Conservation (phyloP, 805 yeast species). For the Saccharomycopsis sp. region DNA sequence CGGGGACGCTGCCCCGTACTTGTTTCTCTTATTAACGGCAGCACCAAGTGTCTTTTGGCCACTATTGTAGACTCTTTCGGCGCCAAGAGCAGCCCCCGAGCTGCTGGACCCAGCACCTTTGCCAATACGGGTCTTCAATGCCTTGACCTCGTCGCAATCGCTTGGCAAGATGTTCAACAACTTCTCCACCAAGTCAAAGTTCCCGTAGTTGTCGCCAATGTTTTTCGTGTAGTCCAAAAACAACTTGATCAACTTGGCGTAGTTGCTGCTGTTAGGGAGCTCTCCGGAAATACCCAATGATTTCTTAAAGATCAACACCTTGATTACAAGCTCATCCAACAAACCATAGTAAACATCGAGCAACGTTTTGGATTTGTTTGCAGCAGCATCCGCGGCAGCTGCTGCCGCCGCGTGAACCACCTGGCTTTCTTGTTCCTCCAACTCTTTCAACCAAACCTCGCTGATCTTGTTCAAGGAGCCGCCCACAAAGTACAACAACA, state of each 20-base stretch:
- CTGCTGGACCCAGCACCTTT: conserved; percentile 19
- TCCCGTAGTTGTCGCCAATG: conserved; percentile 66
- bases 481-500: conserved; percentile 72
- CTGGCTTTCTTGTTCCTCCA: conserved; percentile 35
- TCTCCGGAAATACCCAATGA: conserved; percentile 23
- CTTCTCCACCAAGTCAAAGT: conserved; percentile 69
- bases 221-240: conserved; percentile 76
- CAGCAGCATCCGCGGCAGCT: conserved; percentile 21
- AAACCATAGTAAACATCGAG: conserved; percentile 23
- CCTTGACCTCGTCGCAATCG: conserved; percentile 56
- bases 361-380: conserved; percentile 19
- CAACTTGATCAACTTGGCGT: conserved; percentile 31
- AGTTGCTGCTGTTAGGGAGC: conserved; percentile 28
- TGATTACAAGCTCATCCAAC: conserved; percentile 15
- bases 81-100: no score
- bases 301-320: conserved; percentile 18
- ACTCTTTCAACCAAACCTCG: conserved; percentile 75
- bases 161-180: conserved; percentile 66
- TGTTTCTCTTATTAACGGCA: conserved; percentile 1
- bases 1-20: neutral
- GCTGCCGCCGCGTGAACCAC: conserved; percentile 18
- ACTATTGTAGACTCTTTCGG: no score
- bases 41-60: conserved; percentile 19
- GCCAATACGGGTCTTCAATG: conserved; percentile 61
- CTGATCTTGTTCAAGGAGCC: conserved; percentile 72